Percentiles rank a stretch among this genome's conserved stretches.
Evolutionary conservation across 2,329 filamentous ascomycete species (phyloP).

Genomic region (Pezicula neosporulosa): DNA sequence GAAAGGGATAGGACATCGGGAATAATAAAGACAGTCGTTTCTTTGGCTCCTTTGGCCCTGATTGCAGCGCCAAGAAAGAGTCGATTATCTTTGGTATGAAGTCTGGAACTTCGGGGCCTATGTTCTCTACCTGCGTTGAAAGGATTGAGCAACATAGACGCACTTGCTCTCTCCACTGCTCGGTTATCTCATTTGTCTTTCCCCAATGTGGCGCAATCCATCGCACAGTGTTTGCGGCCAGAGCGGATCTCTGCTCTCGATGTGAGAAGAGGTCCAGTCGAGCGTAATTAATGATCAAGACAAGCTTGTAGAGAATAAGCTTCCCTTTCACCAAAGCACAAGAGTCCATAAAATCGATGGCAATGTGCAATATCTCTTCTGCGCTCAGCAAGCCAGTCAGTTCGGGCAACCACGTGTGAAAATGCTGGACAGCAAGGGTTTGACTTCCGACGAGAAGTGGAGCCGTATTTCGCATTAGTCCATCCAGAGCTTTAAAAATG

Average conservation of each 20-base stretch:
- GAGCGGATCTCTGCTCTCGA: constrained; percentile 68
- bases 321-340: constrained; percentile 86
- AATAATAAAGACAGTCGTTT: constrained; percentile 82
- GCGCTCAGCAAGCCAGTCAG: constrained; percentile 71
- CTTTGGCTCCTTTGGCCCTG: constrained; percentile 48
- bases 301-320: constrained; percentile 84
- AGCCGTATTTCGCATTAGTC: constrained; percentile 82
- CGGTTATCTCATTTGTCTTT: constrained; percentile 64
- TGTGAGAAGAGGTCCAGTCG: constrained; percentile 76
- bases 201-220: constrained; percentile 98
- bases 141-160: constrained; percentile 91
- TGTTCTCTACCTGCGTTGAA: constrained; percentile 75
- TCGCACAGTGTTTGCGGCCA: constrained; percentile 77
- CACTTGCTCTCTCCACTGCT: constrained; percentile 90
- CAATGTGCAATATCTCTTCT: constrained; percentile 86
- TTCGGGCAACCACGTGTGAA: constrained; percentile 96
- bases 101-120: constrained; percentile 78
- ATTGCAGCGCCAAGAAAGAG: constrained; percentile 77
- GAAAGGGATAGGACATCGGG: constrained; percentile 86
- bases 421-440: constrained; percentile 91
- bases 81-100: constrained; percentile 90
- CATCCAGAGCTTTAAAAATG: constrained; percentile 87
- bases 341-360: constrained; percentile 90
- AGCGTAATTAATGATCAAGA: constrained; percentile 89
- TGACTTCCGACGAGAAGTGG: constrained; percentile 90